Base-by-base conservation (phyloP, 192 early-diverging fungal genomes). In the Rhizoclosmatium globosum region DNA sequence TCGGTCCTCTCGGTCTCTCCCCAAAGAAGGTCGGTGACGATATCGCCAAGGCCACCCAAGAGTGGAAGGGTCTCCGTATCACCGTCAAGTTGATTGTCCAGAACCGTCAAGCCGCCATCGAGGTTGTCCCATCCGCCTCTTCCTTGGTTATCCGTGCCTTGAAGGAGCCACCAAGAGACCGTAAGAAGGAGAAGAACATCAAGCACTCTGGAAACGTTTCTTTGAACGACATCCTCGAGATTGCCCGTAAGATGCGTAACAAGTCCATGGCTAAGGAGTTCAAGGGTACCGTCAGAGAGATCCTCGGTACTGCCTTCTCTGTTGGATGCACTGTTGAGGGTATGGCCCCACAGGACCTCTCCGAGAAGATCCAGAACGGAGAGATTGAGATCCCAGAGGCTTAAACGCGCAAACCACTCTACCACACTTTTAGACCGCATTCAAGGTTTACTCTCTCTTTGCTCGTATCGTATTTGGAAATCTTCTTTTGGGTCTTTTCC, bases 161-260 rank as follows among this genome's bases (percentile, higher is more conserved):
- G 60, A 98, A 98, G 93, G 98, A 99, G 90, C 94, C 97, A 68
- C 91, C 92, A 43, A 89, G 98, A 77, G 98, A 99, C 88, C 90
- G 92, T 87, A 99, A 99, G 94, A 99, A 99, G 95, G 98, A 99
- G 87, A 99, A 99, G 95, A 99, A 99, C 94, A 96, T 99, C 87
- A 92, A 96, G 89, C 97, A 99, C 92, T 90, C 84, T 83, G 97
- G 97, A 79, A 99, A 99, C 93, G 89, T 99, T 83, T 88, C 94
- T 69, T 83, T 99, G 48, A 93, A 98, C 85, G 93, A 96, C 71
- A 91, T 99, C 72, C 93, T 97, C 82, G 96, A 97, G 79, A 91
- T 99, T 84, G 98, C 98, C 81, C 95, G 94, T 82, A 95, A 90
- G 84, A 96, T 99, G 94, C 93, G 94, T 61, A 84, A 85, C 91